Evolutionary conservation across 805 yeast species (phyloP), one percentile per base, ranked within the genome.

Genomic region (Metschnikowia chrysomelidarum): DNA sequence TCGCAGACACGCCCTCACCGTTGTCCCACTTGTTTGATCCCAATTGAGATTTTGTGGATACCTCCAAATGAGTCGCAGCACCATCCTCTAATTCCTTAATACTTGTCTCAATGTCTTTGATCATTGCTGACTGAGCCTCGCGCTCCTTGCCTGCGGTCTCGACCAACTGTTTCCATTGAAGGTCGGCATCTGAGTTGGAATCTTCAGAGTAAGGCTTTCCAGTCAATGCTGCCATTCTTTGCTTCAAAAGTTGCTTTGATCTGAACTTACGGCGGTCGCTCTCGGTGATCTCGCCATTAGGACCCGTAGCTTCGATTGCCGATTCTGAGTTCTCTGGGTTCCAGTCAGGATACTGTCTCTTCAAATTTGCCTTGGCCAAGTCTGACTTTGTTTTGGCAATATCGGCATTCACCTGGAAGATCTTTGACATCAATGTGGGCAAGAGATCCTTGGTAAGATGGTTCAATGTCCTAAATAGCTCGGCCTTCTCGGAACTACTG

Each of bases 191-290:
- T 24, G 78, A 76, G 48, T 74, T 70, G 3, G 64, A 65, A 16
- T 68, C 71, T 27, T 65, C 57, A 4, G 71, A 61, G 3, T 70
- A 64, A 6, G 75, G 67, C 51, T 80, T 82, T 5, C 96, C 96
- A 0, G 97, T 89, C 51, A 91, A 73, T 3, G 91, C 87, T 19
- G 96, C 95, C 95, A 91, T 88, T 48, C 95, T 75, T 32, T 89
- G 85, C 44, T 80, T 79, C 49, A 93, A 68, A 38, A 80, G 63
- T 25, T 91, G 94, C 53, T 84, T 82, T 26, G 86, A 80, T 48
- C 75, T 81, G 24, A 91, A 93, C 50, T 84, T 83, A 44, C 84
- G 75, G 41, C 84, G 75, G 55, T 89, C 97, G 10, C 78, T 62
- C 17, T 86, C 96, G 3, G 97, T 89, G 7, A 87, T 75, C 41